Base-by-base conservation (phyloP, 306 rosid genomes). In the Lablab purpureus region DNA sequence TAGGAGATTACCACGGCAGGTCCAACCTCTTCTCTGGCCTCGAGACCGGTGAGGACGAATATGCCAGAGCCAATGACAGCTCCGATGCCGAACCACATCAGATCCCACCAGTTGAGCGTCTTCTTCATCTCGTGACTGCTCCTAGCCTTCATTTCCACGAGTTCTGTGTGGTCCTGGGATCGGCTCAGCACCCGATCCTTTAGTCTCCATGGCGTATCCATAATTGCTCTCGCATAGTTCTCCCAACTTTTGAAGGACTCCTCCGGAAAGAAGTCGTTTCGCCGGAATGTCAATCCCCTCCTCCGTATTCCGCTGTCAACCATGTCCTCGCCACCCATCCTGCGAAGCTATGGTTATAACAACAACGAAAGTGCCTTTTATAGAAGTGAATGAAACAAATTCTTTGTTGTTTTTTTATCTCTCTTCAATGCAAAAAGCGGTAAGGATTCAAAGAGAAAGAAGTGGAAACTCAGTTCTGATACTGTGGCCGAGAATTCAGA, bases 41-140 rank as follows among this genome's bases (percentile, higher is more conserved):
- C 98, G 0, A 84, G 87, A 0, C 99, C 99, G 1, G 99, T 94
- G 55, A 94, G 91, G 0, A 91, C 96, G 51, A 94, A 94, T 40
- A 92, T 88, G 0, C 97, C 97, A 55, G 97, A 89, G 30, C 97
- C 97, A 6, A 94, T 86, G 21, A 92, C 98, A 1, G 97, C 87
- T 0, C 97, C 97, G 74, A 94, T 46, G 0, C 99, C 93, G 67
- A 92, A 90, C 97, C 99, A 94, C 49, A 92, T 88, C 4, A 94
- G 88, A 67, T 92, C 99, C 99, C 99, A 92, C 99, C 99, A 94
- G 4, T 67, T 89, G 14, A 94, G 89, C 27, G 85, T 88, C 80
- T 88, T 92, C 93, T 92, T 94, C 98, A 94, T 94, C 74, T 88
- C 91, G 70, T 87, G 62, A 15, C 76, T 73, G 81, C 98, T 94